phyloP scores from a whole-genome alignment of 805 yeast species.

The Helenozyma baotianmanensis region DNA sequence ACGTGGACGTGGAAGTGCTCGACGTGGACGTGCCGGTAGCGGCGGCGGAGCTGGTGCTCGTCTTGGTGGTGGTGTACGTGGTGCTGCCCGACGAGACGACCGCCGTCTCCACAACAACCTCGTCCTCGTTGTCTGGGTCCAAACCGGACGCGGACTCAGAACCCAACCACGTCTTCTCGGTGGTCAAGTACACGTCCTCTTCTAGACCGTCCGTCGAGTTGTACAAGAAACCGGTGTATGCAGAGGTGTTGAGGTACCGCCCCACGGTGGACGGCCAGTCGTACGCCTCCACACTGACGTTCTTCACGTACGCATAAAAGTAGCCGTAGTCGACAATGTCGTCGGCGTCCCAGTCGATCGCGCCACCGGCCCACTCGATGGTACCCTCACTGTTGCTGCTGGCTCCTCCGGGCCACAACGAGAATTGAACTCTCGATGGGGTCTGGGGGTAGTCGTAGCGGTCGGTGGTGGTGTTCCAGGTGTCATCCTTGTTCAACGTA shows the following conservation, averaged over 20 bases:
- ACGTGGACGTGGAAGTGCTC: slow-evolving; percentile 14
- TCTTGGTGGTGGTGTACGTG: slow-evolving; percentile 12
- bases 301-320: slow-evolving; percentile 61
- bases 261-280: slow-evolving; percentile 60
- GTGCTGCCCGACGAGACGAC: slow-evolving; percentile 17
- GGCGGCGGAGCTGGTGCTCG: slow-evolving; percentile 11
- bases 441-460: slow-evolving; percentile 64
- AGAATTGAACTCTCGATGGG: slow-evolving; percentile 66
- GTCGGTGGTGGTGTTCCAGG: slow-evolving; percentile 59
- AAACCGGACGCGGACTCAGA: slow-evolving; percentile 63
- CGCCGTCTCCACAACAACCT: slow-evolving; percentile 13
- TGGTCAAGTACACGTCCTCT: slow-evolving; percentile 50
- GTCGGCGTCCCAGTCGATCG: slow-evolving; percentile 70
- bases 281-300: slow-evolving; percentile 62
- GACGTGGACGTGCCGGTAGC: slow-evolving; percentile 14
- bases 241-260: slow-evolving; percentile 41
- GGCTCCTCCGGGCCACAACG: slow-evolving; percentile 77
- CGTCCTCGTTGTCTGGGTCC: slow-evolving; percentile 42
- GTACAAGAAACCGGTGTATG: slow-evolving; percentile 44
- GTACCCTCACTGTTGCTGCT: slow-evolving; percentile 55
- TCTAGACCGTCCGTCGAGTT: slow-evolving; percentile 40
- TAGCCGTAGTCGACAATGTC: slow-evolving; percentile 80
- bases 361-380: slow-evolving; percentile 85
- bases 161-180: slow-evolving; percentile 57
- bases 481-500: slow-evolving; percentile 55